These are phyloP conservation scores for Solanum chiquidenum DNA, from an alignment of 257 asterid species.

Conservation along the genomic window DNA sequence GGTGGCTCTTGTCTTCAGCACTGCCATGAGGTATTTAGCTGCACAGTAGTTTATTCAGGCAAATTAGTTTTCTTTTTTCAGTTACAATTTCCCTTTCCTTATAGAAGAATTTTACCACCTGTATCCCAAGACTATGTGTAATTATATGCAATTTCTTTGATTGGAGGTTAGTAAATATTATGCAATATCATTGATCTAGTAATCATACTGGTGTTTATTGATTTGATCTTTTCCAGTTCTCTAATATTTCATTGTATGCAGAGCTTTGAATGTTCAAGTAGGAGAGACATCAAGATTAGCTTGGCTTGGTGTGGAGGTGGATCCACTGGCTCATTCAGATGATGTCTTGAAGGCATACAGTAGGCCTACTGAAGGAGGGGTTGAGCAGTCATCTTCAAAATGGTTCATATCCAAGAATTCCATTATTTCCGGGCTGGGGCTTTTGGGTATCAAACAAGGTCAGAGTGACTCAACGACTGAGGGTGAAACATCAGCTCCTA, in stretches of 20 bases:
- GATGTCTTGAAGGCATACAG: constrained; percentile 72
- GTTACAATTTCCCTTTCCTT: background rate
- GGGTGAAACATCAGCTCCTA: constrained; percentile 45
- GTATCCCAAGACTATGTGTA: background rate
- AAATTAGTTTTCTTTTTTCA: background rate
- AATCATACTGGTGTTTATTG: background rate
- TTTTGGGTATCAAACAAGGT: constrained; percentile 71
- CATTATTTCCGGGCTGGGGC: constrained; percentile 85
- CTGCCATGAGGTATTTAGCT: constrained; percentile 63
- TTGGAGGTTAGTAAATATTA: background rate
- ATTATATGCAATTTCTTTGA: background rate
- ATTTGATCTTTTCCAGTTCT: background rate
- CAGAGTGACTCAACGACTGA: constrained; percentile 22
- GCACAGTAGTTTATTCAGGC: background rate
- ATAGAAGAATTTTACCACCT: background rate
- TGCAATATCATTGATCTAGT: background rate
- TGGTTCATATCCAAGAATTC: constrained; percentile 91
- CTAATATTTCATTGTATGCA: constrained; percentile 16
- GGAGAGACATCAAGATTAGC: constrained; percentile 88
- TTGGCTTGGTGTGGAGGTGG: constrained; percentile 94
- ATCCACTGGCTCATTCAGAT: constrained; percentile 70
- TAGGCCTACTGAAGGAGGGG: constrained; percentile 55
- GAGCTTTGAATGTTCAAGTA: constrained; percentile 69
- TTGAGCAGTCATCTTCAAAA: constrained; percentile 49
- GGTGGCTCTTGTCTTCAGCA: constrained; percentile 66